Evolutionary conservation across 306 rosid genomes (phyloP).

Genomic region (Parietaria judaica): DNA sequence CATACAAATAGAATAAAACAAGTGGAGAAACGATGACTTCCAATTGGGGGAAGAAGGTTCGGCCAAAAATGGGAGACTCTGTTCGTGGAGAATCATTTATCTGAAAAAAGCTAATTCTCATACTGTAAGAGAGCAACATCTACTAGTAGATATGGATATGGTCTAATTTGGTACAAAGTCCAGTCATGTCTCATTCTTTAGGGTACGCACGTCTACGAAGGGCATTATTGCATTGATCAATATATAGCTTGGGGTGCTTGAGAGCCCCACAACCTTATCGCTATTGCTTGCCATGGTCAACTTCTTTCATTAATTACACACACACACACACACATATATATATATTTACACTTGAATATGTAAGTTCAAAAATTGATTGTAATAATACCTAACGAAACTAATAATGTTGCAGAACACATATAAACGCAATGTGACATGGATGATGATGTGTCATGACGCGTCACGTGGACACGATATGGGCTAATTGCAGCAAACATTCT

Average conservation of each 20-base stretch:
- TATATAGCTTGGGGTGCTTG: neutral
- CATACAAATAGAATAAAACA: neutral
- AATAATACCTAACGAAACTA: too few relatives aligned
- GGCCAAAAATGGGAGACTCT: neutral
- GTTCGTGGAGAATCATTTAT: constrained; percentile 1
- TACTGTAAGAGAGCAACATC: neutral
- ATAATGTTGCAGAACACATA: too few relatives aligned
- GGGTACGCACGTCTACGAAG: neutral
- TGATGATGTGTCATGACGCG: too few relatives aligned
- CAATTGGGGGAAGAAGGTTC: neutral
- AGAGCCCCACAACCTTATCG: neutral
- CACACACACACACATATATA: too few relatives aligned
- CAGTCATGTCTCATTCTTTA: constrained; percentile 7
- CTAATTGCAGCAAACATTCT: too few relatives aligned
- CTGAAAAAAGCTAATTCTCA: neutral
- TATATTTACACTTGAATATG: too few relatives aligned
- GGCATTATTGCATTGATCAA: neutral
- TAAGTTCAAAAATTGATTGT: too few relatives aligned
- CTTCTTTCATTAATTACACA: neutral
- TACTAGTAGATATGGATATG: neutral
- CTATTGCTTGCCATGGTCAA: neutral
- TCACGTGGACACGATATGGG: too few relatives aligned
- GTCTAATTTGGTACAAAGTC: neutral
- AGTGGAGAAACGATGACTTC: neutral
- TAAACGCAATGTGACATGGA: too few relatives aligned